phyloP scores from a whole-genome alignment of 2,329 filamentous ascomycete genomes.

The Chalara sp. region DNA sequence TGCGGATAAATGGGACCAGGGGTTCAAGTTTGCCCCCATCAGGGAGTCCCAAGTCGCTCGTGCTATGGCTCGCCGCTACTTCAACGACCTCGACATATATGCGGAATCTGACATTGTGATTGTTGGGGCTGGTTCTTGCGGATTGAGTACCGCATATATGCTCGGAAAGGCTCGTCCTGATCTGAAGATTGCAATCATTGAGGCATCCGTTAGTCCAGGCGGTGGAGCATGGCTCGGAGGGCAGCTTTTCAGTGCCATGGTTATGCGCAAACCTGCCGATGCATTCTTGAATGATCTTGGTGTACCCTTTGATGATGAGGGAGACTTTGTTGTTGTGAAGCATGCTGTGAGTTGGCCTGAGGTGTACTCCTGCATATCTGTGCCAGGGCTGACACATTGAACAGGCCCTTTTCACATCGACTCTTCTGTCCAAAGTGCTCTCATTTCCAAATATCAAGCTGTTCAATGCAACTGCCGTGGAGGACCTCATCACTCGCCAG shows the following conservation, averaged over 20 bases:
- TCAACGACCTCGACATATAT: slow-evolving; percentile 79
- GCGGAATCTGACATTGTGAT: slow-evolving; percentile 94
- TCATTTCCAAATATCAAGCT: slow-evolving; percentile 88
- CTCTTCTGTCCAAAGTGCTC: slow-evolving; percentile 76
- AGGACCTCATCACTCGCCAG: slow-evolving; percentile 83
- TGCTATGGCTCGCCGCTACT: slow-evolving; percentile 92
- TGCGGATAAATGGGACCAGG: slow-evolving; percentile 65
- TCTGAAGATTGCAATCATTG: slow-evolving; percentile 85
- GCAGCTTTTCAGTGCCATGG: slow-evolving; percentile 91
- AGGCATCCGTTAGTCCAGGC: slow-evolving; percentile 79
- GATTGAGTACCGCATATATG: slow-evolving; percentile 77
- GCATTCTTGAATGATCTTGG: slow-evolving; percentile 75
- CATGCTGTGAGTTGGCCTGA: slow-evolving; percentile 50
- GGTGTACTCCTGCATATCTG: neutral
- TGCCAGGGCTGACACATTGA: neutral
- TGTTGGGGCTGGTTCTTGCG: slow-evolving; percentile 83
- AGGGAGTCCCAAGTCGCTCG: slow-evolving; percentile 88
- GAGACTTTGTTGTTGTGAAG: slow-evolving; percentile 85
- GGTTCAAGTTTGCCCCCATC: slow-evolving; percentile 77
- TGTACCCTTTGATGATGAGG: slow-evolving; percentile 82
- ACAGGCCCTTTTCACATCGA: slow-evolving; percentile 77
- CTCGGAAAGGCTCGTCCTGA: slow-evolving; percentile 79
- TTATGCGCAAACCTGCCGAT: slow-evolving; percentile 89
- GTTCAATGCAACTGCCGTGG: slow-evolving; percentile 89
- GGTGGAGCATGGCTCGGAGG: slow-evolving; percentile 91